Conservation (phyloP, 1,284 basidiomycete genomes). For the Papiliotrema terrestris region DNA sequence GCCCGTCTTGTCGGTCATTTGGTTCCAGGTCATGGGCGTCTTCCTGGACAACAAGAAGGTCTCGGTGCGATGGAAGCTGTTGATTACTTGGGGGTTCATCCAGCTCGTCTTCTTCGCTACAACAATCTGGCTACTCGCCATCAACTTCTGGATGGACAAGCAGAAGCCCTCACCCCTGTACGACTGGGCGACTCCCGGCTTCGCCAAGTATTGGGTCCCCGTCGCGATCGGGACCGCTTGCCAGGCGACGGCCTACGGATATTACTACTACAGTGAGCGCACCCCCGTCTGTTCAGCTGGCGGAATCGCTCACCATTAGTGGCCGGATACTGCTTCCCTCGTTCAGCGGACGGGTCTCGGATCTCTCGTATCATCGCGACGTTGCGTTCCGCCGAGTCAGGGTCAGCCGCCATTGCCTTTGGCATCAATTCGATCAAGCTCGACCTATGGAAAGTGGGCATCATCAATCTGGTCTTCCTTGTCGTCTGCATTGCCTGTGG, state of each 20-base stretch:
- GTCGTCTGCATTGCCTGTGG: no score
- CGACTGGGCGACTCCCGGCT: conserved; percentile 31
- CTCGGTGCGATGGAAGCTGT: neutral
- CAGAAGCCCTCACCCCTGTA: neutral
- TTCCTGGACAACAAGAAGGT: conserved; percentile 30
- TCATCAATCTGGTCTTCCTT: no score
- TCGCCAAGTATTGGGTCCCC: conserved; percentile 24
- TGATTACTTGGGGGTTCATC: neutral
- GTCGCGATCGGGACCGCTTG: conserved; percentile 16
- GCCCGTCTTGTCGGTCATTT: conserved; percentile 12
- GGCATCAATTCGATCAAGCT: no score
- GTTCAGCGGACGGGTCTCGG: conserved; percentile 3
- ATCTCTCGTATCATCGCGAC: conserved; percentile 6
- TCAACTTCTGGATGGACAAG: conserved; percentile 11
- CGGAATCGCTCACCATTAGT: no score
- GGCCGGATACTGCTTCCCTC: conserved; percentile 6
- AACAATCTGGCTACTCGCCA: conserved; percentile 41
- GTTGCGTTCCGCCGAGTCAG: conserved; percentile 8
- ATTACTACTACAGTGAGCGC: conserved; percentile 1
- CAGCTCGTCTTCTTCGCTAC: conserved; percentile 21
- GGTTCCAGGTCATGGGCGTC: conserved; percentile 35
- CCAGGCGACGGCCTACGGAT: conserved; percentile 1
- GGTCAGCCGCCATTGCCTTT: neutral
- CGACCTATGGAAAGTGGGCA: no score
- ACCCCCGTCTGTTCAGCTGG: no score